phyloP scores from a whole-genome alignment of 1,284 basidiomycete genomes.

The Cryptococcus sp. region DNA sequence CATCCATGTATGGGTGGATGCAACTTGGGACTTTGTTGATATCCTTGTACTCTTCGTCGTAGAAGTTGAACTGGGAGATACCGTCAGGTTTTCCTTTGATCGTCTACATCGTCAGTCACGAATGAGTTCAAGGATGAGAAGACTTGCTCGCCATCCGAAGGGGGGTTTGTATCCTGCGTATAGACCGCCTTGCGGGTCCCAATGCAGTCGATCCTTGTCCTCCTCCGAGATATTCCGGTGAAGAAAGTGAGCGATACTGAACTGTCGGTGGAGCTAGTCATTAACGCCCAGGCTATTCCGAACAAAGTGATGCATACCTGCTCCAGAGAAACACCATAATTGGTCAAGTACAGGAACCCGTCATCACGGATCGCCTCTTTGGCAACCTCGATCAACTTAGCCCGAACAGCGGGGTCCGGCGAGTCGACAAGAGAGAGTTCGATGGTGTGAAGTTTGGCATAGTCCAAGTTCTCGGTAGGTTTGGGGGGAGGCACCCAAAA shows the following conservation, averaged over 20 bases:
- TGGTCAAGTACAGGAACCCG: conserved; percentile 25
- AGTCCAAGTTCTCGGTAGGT: conserved; percentile 14
- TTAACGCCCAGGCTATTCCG: neutral
- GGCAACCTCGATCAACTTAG: conserved; percentile 14
- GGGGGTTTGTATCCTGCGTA: conserved; percentile 44
- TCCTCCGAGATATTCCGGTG: conserved; percentile 26
- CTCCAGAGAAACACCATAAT: conserved; percentile 26
- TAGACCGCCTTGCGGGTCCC: conserved; percentile 21
- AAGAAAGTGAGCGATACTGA: conserved; percentile 24
- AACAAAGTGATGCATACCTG: conserved; percentile 11
- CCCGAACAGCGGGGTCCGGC: conserved; percentile 14
- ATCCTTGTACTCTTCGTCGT: conserved; percentile 31
- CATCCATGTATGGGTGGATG: conserved; percentile 34
- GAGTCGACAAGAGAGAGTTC: conserved; percentile 22
- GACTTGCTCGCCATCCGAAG: conserved; percentile 13
- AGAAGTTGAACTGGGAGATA: conserved; percentile 49
- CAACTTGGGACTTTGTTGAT: conserved; percentile 18
- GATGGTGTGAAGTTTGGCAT: conserved; percentile 17
- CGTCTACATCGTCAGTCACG: conserved; percentile 40
- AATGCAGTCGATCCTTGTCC: conserved; percentile 26
- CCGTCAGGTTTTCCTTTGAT: conserved; percentile 28
- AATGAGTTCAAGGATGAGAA: neutral
- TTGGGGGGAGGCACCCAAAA: conserved; percentile 17
- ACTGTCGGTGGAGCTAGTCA: conserved; percentile 29
- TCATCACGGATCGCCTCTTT: conserved; percentile 21